Percentiles rank a stretch among this genome's conserved stretches.
These are phyloP conservation scores for Apiotrichum laibachii DNA, from an alignment of 1,284 basidiomycete genomes.

Conservation along the genomic window DNA sequence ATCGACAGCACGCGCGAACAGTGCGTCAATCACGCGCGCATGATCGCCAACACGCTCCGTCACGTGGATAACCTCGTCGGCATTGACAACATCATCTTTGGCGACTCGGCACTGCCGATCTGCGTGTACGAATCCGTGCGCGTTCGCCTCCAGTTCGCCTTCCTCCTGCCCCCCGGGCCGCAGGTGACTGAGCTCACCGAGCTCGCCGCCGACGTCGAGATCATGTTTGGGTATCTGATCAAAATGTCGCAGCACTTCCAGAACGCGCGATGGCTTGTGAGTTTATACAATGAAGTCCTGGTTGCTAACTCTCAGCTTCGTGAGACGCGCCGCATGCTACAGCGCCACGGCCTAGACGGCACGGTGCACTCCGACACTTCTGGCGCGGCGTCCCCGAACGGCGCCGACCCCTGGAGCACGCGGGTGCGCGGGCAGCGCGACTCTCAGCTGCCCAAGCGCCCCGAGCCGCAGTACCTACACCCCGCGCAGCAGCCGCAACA, in stretches of 20 bases:
- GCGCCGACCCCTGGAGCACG: constrained; percentile 15
- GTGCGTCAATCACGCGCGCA: constrained; percentile 18
- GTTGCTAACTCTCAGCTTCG: constrained; percentile 12
- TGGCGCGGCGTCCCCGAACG: constrained; percentile 13
- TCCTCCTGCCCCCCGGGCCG: constrained; percentile 12
- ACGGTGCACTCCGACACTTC: constrained; percentile 12
- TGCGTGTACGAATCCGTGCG: constrained; percentile 26
- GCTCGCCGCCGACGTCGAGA: constrained; percentile 14
- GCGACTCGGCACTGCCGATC: constrained; percentile 21
- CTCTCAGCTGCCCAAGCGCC: constrained; percentile 2
- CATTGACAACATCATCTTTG: constrained; percentile 17
- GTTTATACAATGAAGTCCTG: neutral
- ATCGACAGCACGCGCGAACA: constrained; percentile 13
- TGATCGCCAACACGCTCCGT: constrained; percentile 10
- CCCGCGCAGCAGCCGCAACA: constrained; percentile 5
- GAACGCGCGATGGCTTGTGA: constrained; percentile 11
- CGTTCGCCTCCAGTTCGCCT: constrained; percentile 20
- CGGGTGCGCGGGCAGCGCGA: constrained; percentile 15
- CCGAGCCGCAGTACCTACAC: constrained; percentile 2
- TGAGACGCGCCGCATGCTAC: constrained; percentile 21
- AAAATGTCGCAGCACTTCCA: constrained; percentile 10
- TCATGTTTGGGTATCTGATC: constrained; percentile 13
- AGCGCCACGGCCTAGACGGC: constrained; percentile 21
- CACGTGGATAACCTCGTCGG: constrained; percentile 19
- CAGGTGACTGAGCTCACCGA: constrained; percentile 17